Percentiles rank a stretch among this genome's conserved stretches.
Conservation (phyloP, 1,139 yeast genomes). For the Blastobotrys illinoisensis region DNA sequence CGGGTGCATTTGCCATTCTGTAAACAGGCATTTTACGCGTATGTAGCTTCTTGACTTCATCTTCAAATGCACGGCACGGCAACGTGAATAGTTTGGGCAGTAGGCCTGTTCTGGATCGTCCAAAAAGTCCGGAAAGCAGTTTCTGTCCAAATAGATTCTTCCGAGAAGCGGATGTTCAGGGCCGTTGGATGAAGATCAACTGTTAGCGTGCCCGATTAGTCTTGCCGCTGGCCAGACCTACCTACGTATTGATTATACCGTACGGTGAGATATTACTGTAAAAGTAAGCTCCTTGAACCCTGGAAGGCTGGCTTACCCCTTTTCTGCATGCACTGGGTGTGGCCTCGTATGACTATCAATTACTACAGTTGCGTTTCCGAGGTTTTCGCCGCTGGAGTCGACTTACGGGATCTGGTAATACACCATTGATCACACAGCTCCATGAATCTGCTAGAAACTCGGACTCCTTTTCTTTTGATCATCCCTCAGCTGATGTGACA, state of each 20-base stretch:
- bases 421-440: not conserved
- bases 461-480: no score
- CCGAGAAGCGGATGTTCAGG: not conserved
- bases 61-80: not conserved
- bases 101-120: not conserved
- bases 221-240: not conserved
- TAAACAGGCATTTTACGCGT: not conserved
- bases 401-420: not conserved
- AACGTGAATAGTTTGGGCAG: not conserved
- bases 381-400: not conserved
- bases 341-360: not conserved
- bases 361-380: not conserved
- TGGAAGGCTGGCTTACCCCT: not conserved
- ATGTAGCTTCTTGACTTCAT: not conserved
- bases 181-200: not conserved
- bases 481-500: not conserved
- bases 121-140: not conserved
- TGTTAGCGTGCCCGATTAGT: not conserved
- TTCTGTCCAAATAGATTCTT: not conserved
- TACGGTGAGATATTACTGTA: not conserved
- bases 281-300: not conserved
- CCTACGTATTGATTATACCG: no score
- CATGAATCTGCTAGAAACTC: no score
- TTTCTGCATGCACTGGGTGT: not conserved
- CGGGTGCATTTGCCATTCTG: not conserved